Base-by-base conservation (phyloP, 1,284 basidiomycete genomes). In the Cutaneotrichosporon dermatis region DNA sequence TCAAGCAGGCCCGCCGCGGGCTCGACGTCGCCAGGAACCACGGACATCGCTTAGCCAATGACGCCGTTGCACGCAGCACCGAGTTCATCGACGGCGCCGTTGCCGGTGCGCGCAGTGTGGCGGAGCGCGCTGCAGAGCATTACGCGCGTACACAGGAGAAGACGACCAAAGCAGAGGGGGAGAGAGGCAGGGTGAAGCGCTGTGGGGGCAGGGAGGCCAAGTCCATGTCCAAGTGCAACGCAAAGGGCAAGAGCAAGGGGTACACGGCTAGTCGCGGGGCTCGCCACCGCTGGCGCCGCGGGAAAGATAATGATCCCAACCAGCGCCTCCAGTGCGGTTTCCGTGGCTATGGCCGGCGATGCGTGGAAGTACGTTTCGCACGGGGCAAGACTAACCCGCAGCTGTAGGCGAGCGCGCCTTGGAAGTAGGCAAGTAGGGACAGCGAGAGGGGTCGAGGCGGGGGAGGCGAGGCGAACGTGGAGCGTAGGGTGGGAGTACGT, bases 241-340 rank as follows among this genome's bases (percentile, higher is more conserved):
- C 39, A 12, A 40, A 40, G 43, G 43, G n/a, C 9, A 15, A 8
- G 43, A n/a, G 33, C 33, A 49, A 49, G 46, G 25, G 25, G 25
- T 13, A 35, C 33, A 5, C 10, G 11, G 34, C 5, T 25, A 35
- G 12, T 13, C 33, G 46, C 3, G 11, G 33, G 34, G 25, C 25
- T 8, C 7, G 46, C 25, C n/a, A 13, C 34, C 34, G 13, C 12
- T 34, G 34, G 46, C 33, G 46, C 10, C 15, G 16, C 10, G 44
- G 25, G 34, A 15, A 35, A 33, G 35, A 49, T 25, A 33, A 16
- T 6, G 11, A 46, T 25, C 45, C 25, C 25, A 46, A 34, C 25
- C 12, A 49, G 34, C 45, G 46, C 16, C 50, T 51, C 15, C 50
- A 51, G 50, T 51, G 50, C 39, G 50, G 50, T 15, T 51, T 51